A percentile compares a stretch with the other conserved stretches of the same genome.
phyloP scores from a whole-genome alignment of 2,329 filamentous ascomycete genomes.

The Ceratocystis smalleyi region DNA sequence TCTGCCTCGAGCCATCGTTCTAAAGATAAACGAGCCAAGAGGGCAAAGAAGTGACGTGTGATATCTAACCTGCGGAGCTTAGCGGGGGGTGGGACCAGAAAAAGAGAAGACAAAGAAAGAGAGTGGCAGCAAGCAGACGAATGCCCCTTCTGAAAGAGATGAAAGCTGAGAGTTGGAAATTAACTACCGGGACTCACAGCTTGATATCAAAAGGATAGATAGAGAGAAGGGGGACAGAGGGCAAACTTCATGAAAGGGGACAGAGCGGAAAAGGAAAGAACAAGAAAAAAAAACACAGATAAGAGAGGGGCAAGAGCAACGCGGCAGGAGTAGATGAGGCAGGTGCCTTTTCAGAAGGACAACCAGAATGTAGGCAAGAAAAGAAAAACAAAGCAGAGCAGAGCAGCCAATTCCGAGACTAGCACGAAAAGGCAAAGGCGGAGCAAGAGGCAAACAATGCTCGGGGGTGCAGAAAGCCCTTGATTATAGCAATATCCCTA shows the following conservation, averaged over 20 bases:
- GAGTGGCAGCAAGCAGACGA: not conserved
- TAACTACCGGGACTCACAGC: no score
- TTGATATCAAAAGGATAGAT: not conserved
- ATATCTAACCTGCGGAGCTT: not conserved
- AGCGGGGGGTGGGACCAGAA: not conserved
- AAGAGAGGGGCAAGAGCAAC: constrained; percentile 5
- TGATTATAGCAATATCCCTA: not conserved
- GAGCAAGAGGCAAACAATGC: not conserved
- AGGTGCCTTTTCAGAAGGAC: not conserved
- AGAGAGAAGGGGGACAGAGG: not conserved
- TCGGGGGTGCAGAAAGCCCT: not conserved
- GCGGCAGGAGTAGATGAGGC: not conserved
- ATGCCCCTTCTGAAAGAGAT: not conserved
- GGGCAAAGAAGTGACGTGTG: not conserved
- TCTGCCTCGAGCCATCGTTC: constrained; percentile 28
- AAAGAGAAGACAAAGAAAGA: not conserved
- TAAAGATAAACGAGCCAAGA: not conserved
- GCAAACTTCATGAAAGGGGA: not conserved
- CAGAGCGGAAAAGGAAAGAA: not conserved
- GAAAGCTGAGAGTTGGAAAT: constrained; percentile 2
- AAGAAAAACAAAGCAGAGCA: constrained; percentile 2
- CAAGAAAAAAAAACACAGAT: constrained; percentile 9
- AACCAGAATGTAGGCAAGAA: not conserved
- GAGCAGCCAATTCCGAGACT: not conserved
- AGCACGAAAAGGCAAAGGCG: not conserved